Evolutionary conservation across 2,329 filamentous ascomycete genomes (phyloP).

Genomic region (Lasiodiplodia sp.): DNA sequence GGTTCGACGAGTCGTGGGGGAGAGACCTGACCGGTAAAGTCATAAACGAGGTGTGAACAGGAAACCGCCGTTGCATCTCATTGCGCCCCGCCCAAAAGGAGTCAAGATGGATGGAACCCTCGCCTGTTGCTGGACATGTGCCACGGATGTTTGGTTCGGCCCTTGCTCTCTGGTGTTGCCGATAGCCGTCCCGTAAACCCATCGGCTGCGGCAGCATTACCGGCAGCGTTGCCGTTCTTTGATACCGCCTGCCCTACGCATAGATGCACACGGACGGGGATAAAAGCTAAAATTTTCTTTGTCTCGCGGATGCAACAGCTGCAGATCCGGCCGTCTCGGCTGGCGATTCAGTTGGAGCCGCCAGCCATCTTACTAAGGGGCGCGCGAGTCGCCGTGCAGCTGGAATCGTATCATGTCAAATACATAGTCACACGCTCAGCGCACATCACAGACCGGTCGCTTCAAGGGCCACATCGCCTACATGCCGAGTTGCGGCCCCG

Average conservation of each 20-base stretch:
- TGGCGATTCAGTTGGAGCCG: slow-evolving; percentile 22
- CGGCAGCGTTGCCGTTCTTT: not conserved
- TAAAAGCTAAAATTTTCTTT: slow-evolving; percentile 7
- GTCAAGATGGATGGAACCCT: not conserved
- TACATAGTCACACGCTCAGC: slow-evolving; percentile 21
- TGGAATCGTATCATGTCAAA: slow-evolving; percentile 25
- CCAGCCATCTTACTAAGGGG: slow-evolving; percentile 23
- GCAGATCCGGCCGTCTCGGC: slow-evolving; percentile 28
- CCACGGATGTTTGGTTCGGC: not conserved
- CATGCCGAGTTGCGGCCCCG: slow-evolving; percentile 4
- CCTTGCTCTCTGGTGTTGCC: not conserved
- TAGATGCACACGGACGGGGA: not conserved
- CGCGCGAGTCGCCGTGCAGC: slow-evolving; percentile 7
- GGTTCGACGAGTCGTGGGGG: slow-evolving; percentile 14
- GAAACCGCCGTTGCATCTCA: slow-evolving; percentile 14
- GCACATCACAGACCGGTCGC: slow-evolving; percentile 27
- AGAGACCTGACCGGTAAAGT: slow-evolving; percentile 16
- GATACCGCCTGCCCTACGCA: not conserved
- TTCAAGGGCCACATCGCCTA: slow-evolving; percentile 1
- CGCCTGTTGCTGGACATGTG: not conserved
- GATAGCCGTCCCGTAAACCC: not conserved
- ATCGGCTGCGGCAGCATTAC: not conserved
- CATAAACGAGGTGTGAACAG: slow-evolving; percentile 13
- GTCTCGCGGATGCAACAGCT: slow-evolving; percentile 25
- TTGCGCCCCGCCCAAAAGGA: slow-evolving; percentile 6